Percentiles rank a stretch among this genome's conserved stretches.
phyloP scores from a whole-genome alignment of 2,329 filamentous ascomycete genomes.

The Aphanocladium album region DNA sequence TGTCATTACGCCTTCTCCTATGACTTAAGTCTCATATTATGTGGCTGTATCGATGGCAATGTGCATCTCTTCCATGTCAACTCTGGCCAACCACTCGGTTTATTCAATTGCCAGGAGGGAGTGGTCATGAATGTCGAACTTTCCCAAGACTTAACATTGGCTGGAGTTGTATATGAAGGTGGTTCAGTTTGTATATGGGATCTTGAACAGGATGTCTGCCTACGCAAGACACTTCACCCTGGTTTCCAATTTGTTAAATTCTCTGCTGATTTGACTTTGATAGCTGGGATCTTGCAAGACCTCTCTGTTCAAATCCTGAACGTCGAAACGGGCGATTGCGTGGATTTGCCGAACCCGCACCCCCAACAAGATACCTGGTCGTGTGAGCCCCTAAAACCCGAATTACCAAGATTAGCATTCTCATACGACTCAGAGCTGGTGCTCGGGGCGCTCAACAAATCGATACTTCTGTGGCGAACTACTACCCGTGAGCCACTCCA shows the following conservation, averaged over 20 bases:
- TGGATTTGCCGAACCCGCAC: background rate
- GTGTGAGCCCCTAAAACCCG: no score
- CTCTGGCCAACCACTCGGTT: background rate
- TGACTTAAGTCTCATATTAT: background rate
- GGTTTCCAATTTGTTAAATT: background rate
- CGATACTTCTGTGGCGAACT: background rate
- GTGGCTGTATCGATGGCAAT: background rate
- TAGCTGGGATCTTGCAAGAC: background rate
- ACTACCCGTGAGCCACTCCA: background rate
- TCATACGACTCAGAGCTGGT: background rate
- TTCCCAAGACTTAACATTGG: background rate
- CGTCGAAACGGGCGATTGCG: background rate
- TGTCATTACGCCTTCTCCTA: no score
- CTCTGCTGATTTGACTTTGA: background rate
- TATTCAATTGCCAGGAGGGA: background rate
- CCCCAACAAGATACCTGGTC: background rate
- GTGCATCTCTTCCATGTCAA: background rate
- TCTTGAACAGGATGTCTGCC: background rate
- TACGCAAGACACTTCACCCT: background rate
- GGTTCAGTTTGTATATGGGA: background rate
- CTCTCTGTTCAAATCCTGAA: background rate
- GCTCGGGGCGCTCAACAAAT: background rate
- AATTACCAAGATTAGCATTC: background rate
- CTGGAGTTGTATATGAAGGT: background rate
- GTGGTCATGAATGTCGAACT: background rate